Conservation (phyloP, 805 yeast species). For the Suhomyces pyralidae region DNA sequence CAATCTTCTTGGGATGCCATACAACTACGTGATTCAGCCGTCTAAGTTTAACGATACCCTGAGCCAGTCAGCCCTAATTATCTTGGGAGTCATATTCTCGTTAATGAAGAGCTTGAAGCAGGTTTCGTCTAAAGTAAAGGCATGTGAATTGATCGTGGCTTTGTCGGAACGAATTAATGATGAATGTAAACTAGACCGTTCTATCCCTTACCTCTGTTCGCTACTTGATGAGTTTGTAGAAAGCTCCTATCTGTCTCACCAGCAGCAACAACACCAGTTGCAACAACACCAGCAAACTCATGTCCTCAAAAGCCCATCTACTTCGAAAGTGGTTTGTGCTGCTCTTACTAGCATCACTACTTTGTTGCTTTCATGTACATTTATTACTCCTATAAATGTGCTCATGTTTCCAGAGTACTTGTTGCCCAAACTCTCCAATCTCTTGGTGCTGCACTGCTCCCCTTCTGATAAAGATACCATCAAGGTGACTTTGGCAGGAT, state of each 20-base stretch:
- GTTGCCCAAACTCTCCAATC: constrained; percentile 56
- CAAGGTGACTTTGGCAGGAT: constrained; percentile 65
- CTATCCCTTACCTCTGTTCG: constrained; percentile 75
- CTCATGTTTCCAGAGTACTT: constrained; percentile 79
- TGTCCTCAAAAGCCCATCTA: background rate
- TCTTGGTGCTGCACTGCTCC: constrained; percentile 28
- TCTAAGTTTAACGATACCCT: constrained; percentile 16
- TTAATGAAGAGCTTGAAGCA: constrained; percentile 58
- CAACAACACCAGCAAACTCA: background rate
- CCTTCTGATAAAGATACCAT: constrained; percentile 26
- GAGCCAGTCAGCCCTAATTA: constrained; percentile 52
- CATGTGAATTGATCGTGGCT: constrained; percentile 72
- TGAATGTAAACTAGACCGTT: constrained; percentile 80
- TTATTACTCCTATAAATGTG: constrained; percentile 71
- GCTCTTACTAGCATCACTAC: constrained; percentile 69
- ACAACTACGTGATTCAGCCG: constrained; percentile 40
- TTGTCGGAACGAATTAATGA: constrained; percentile 76
- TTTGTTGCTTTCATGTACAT: constrained; percentile 58
- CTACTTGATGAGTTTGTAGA: constrained; percentile 59
- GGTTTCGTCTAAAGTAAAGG: constrained; percentile 59
- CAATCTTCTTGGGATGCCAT: constrained; percentile 51
- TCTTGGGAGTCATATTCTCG: constrained; percentile 57
- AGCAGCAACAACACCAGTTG: background rate
- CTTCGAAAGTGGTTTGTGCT: constrained; percentile 61
- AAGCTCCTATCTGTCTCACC: background rate